phyloP scores from a whole-genome alignment of 1,284 basidiomycete genomes.

The Cerioporus squamosus region DNA sequence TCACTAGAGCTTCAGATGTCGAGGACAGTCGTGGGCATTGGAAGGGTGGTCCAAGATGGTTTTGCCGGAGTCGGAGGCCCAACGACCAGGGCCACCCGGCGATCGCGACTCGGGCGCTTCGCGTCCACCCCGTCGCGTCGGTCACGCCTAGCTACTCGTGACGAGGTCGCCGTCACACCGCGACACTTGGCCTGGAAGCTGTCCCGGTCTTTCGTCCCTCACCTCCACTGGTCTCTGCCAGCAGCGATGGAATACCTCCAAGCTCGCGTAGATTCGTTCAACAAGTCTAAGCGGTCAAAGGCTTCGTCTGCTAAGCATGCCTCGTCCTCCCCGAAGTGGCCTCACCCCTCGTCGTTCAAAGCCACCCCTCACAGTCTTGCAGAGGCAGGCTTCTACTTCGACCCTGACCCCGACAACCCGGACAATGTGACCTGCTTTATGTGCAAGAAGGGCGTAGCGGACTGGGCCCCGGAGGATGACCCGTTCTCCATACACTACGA shows the following conservation, averaged over 20 bases:
- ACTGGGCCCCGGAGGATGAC: conserved; percentile 82
- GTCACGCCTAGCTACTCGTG: conserved; percentile 17
- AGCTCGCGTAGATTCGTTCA: conserved; percentile 63
- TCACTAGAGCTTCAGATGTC: not conserved
- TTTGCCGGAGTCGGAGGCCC: not conserved
- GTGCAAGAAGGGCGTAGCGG: conserved; percentile 76
- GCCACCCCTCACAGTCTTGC: conserved; percentile 76
- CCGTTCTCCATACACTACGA: conserved; percentile 78
- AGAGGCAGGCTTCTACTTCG: conserved; percentile 83
- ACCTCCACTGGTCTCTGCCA: not conserved
- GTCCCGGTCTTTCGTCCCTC: conserved; percentile 3
- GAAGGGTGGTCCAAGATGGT: not conserved
- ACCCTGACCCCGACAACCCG: conserved; percentile 60
- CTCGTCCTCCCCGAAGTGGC: conserved; percentile 59
- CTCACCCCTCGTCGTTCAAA: conserved; percentile 59
- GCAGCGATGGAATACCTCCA: conserved; percentile 57
- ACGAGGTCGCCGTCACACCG: conserved; percentile 13
- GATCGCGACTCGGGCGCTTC: conserved; percentile 10
- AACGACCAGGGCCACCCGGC: not conserved
- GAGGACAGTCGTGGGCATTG: not conserved
- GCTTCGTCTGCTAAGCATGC: conserved; percentile 37
- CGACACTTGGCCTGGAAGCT: conserved; percentile 10
- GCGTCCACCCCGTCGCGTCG: conserved; percentile 17
- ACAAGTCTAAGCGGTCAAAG: conserved; percentile 50
- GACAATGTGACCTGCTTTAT: conserved; percentile 79